Evolutionary conservation across 2,329 filamentous ascomycete genomes (phyloP).

Genomic region (Pseudomassariella vexata): DNA sequence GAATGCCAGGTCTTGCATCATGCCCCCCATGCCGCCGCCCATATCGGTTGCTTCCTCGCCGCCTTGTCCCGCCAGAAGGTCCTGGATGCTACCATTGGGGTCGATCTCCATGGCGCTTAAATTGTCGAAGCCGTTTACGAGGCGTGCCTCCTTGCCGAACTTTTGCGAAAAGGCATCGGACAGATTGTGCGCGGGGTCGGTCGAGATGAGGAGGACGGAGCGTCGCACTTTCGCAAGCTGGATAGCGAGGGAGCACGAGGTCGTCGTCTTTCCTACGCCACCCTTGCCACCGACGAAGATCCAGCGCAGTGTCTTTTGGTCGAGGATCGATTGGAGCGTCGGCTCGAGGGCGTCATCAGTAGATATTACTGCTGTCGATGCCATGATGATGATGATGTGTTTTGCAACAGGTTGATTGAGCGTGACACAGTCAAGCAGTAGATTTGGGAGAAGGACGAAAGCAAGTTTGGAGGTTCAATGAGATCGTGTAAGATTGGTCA

Average conservation of each 20-base stretch:
- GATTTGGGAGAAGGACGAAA: too few species aligned
- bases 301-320: slow-evolving; percentile 94
- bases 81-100: slow-evolving; percentile 95
- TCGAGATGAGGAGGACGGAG: slow-evolving; percentile 95
- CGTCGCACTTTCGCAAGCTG: slow-evolving; percentile 93
- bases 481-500: too few species aligned
- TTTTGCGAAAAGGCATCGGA: slow-evolving; percentile 98
- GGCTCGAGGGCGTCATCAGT: slow-evolving; percentile 78
- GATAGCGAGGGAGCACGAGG: slow-evolving; percentile 95
- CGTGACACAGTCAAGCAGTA: not conserved
- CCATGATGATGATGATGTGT: slow-evolving; percentile 28
- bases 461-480: too few species aligned
- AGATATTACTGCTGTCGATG: slow-evolving; percentile 36
- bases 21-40: slow-evolving; percentile 73
- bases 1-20: slow-evolving; percentile 99
- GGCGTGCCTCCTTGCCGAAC: slow-evolving; percentile 95
- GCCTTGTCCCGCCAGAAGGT: slow-evolving; percentile 72
- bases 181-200: slow-evolving; percentile 96
- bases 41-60: slow-evolving; percentile 59
- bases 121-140: slow-evolving; percentile 88
- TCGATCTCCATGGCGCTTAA: slow-evolving; percentile 99
- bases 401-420: not conserved
- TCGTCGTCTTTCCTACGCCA: slow-evolving; percentile 98
- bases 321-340: slow-evolving; percentile 87
- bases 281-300: slow-evolving; percentile 99